Evolutionary conservation across 2,329 filamentous ascomycete species (phyloP).

Genomic region (Lomentospora prolificans): DNA sequence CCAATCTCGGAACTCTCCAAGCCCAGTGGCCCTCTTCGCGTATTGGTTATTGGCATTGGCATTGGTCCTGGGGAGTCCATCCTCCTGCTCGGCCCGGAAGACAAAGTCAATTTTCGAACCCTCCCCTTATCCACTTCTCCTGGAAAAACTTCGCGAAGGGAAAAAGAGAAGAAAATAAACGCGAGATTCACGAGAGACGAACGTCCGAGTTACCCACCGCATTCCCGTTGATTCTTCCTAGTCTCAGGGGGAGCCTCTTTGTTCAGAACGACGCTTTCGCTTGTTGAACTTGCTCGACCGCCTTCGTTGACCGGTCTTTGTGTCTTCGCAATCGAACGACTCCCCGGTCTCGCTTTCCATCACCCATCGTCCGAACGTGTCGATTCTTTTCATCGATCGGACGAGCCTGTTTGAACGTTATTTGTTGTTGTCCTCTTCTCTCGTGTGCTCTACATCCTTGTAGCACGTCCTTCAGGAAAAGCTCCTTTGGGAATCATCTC

Average conservation of each 20-base stretch:
- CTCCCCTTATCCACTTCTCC: conserved; percentile 4
- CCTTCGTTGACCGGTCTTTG: conserved; percentile 1
- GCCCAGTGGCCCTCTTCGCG: neutral
- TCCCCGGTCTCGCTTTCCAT: conserved; percentile 1
- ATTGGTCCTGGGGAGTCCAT: too few relatives aligned
- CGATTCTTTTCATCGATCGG: conserved; percentile 7
- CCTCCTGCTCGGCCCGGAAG: conserved; percentile 1
- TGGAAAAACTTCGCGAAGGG: neutral
- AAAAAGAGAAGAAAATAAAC: neutral
- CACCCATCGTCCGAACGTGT: conserved; percentile 1
- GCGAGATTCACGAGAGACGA: neutral
- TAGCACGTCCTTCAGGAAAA: too few relatives aligned
- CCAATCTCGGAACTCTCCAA: neutral
- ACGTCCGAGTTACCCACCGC: neutral
- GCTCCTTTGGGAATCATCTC: too few relatives aligned
- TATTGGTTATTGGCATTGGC: too few relatives aligned
- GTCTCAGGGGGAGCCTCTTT: neutral
- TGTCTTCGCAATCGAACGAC: neutral
- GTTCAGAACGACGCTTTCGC: neutral
- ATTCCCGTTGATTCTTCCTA: neutral
- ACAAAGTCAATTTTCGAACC: neutral
- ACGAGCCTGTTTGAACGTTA: conserved; percentile 14
- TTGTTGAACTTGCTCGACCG: neutral
- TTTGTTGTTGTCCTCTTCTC: conserved; percentile 11
- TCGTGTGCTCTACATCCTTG: too few relatives aligned